These are phyloP conservation scores for Suhomyces faveliae DNA, from an alignment of 805 yeast genomes.

Conservation along the genomic window DNA sequence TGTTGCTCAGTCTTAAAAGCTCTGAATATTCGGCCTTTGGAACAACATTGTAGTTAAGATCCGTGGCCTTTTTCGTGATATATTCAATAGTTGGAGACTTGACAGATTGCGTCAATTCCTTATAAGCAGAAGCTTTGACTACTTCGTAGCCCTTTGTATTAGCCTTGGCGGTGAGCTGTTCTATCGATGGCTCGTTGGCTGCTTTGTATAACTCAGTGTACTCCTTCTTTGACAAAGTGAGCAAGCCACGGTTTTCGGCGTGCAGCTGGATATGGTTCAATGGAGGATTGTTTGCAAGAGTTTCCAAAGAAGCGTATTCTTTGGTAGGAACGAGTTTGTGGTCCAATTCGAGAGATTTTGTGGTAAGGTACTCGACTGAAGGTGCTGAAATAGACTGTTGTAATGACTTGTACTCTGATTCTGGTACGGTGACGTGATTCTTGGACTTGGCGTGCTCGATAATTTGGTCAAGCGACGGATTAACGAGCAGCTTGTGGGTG, in stretches of 20 bases:
- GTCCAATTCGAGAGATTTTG: conserved; percentile 6
- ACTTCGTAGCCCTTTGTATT: conserved; percentile 19
- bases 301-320: conserved; percentile 5
- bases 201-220: conserved; percentile 29
- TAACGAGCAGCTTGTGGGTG: conserved; percentile 2
- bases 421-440: conserved; percentile 16
- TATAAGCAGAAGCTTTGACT: conserved; percentile 12
- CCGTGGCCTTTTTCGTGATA: conserved; percentile 13
- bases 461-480: conserved; percentile 32
- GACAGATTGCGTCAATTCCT: conserved; percentile 12
- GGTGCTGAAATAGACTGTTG: conserved; percentile 7
- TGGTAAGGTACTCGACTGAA: conserved; percentile 8
- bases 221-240: conserved; percentile 32
- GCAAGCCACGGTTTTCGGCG: conserved; percentile 34
- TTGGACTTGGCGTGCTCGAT: conserved; percentile 27
- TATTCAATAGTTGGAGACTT: conserved; percentile 21
- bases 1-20: conserved; percentile 7
- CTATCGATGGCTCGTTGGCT: conserved; percentile 32
- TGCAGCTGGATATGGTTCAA: conserved; percentile 32
- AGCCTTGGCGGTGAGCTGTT: conserved; percentile 12
- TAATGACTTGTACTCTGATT: conserved; percentile 12
- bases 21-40: conserved; percentile 11
- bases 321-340: conserved; percentile 9
- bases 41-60: conserved; percentile 12
- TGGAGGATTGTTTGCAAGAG: conserved; percentile 16